These are phyloP conservation scores for Coelastrella sp. DNA, from an alignment of 139 green algal species.

Conservation along the genomic window DNA sequence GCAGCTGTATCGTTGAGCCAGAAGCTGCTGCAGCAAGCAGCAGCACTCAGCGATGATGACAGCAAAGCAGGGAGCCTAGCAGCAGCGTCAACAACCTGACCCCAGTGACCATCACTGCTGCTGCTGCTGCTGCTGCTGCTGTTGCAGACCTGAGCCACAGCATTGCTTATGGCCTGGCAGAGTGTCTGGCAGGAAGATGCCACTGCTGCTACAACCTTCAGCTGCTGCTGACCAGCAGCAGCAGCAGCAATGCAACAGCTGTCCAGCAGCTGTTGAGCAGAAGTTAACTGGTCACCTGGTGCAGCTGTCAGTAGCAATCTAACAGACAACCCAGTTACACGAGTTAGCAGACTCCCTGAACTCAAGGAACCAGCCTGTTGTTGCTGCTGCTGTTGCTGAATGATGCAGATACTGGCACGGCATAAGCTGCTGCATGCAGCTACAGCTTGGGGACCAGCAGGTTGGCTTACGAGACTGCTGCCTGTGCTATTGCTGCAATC, in stretches of 20 bases:
- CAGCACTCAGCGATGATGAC: neutral
- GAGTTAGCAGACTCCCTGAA: neutral
- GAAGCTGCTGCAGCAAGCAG: conserved; percentile 1
- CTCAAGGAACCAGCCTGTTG: too few relatives aligned
- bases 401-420: neutral
- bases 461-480: too few relatives aligned
- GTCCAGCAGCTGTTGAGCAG: conserved; percentile 22
- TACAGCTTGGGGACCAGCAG: conserved; percentile 16
- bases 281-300: conserved; percentile 7
- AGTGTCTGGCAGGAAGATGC: neutral
- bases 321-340: neutral
- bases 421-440: conserved; percentile 35
- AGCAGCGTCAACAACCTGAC: neutral
- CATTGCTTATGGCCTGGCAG: neutral
- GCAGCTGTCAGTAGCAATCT: conserved; percentile 44
- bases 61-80: conserved; percentile 14
- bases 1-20: neutral
- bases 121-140: conserved; percentile 39
- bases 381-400: conserved; percentile 31
- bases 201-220: neutral
- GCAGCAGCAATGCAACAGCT: conserved; percentile 10
- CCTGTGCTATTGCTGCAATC: too few relatives aligned
- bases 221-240: neutral
- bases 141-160: conserved; percentile 8
- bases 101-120: neutral